phyloP scores from a whole-genome alignment of 2,329 filamentous ascomycete species.

The Cytospora leucostoma region DNA sequence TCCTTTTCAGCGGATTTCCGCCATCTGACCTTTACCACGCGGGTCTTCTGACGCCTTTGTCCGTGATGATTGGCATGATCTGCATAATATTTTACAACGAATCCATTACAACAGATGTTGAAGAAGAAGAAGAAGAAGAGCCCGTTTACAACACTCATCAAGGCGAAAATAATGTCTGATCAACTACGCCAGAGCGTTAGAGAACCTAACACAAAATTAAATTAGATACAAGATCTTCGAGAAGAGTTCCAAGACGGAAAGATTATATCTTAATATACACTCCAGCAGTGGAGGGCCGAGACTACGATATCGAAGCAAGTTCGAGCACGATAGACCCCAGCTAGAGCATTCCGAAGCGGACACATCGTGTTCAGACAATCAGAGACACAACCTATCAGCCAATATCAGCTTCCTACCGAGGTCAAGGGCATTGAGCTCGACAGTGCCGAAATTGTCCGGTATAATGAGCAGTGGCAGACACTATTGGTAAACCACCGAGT shows the following conservation, averaged over 20 bases:
- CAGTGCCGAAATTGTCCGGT: constrained; percentile 55
- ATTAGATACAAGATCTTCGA: not conserved
- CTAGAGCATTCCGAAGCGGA: too few species aligned
- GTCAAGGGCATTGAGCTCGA: constrained; percentile 88
- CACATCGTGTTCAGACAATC: constrained; percentile 48
- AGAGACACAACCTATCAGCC: constrained; percentile 68
- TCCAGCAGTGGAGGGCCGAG: not conserved
- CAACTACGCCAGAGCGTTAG: too few species aligned
- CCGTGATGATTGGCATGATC: not conserved
- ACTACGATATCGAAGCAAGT: not conserved
- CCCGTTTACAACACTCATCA: not conserved
- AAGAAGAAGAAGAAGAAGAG: too few species aligned
- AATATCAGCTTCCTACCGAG: constrained; percentile 77
- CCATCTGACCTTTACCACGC: constrained; percentile 1
- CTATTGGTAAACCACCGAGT: constrained; percentile 81
- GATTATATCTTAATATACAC: too few species aligned
- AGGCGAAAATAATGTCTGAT: not conserved
- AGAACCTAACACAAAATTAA: not conserved
- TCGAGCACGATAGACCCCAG: too few species aligned
- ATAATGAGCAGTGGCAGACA: constrained; percentile 77
- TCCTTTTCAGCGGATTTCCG: not conserved
- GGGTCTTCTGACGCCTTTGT: not conserved
- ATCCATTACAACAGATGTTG: not conserved
- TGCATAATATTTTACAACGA: not conserved
- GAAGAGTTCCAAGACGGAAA: not conserved